phyloP scores from a whole-genome alignment of 2,329 filamentous ascomycete species.

The Escovopsis sp. region DNA sequence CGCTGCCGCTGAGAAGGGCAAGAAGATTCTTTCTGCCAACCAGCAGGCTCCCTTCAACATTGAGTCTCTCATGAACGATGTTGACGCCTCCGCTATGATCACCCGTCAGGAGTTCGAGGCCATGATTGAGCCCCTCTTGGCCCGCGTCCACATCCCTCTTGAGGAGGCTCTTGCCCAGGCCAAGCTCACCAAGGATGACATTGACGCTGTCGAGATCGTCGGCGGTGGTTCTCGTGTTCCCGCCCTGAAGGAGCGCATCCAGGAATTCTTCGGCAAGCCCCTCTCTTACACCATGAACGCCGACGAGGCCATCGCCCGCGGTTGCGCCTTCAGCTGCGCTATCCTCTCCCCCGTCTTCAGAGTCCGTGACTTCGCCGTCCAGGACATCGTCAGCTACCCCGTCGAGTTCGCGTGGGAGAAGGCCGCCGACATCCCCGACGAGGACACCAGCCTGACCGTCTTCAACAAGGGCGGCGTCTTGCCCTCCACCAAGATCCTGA shows the following conservation, averaged over 20 bases:
- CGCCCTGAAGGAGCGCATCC: slow-evolving; percentile 76
- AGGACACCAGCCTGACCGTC: slow-evolving; percentile 92
- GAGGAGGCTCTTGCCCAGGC: slow-evolving; percentile 92
- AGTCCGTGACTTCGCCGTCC: slow-evolving; percentile 92
- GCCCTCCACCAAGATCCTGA: slow-evolving; percentile 97
- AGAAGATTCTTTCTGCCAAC: slow-evolving; percentile 97
- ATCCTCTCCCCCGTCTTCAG: slow-evolving; percentile 96
- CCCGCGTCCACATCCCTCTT: slow-evolving; percentile 56
- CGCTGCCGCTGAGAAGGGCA: slow-evolving; percentile 86
- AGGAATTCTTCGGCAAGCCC: slow-evolving; percentile 79
- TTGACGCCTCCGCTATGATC: slow-evolving; percentile 78
- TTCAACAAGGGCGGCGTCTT: slow-evolving; percentile 96
- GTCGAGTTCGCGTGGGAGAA: slow-evolving; percentile 99
- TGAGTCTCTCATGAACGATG: slow-evolving; percentile 96
- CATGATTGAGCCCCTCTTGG: slow-evolving; percentile 71
- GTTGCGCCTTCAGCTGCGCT: slow-evolving; percentile 93
- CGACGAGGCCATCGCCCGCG: slow-evolving; percentile 90
- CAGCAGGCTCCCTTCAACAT: slow-evolving; percentile 86
- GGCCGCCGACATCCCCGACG: slow-evolving; percentile 92
- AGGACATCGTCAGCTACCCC: slow-evolving; percentile 95
- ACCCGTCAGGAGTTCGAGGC: slow-evolving; percentile 91
- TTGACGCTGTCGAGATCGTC: slow-evolving; percentile 84
- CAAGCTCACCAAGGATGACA: slow-evolving; percentile 80
- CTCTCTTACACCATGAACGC: slow-evolving; percentile 97
- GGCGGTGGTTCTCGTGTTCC: slow-evolving; percentile 92